Evolutionary conservation across 1,139 yeast genomes (phyloP), one percentile per base, ranked within the genome.

Genomic region (Lodderomyces metapsilosis): DNA sequence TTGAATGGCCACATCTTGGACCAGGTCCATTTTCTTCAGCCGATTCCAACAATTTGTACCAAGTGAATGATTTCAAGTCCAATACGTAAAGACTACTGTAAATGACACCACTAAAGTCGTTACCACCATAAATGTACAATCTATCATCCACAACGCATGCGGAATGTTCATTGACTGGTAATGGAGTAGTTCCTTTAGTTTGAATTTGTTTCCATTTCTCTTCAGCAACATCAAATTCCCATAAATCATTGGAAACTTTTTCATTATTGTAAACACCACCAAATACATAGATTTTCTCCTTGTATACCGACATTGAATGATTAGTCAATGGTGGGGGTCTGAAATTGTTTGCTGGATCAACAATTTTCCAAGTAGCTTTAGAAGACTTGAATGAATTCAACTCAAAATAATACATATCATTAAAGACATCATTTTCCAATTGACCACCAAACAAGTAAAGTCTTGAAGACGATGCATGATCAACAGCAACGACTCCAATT

Each of bases 381-480:
- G 95, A 84, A 45, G 86, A 80, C 55, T 94, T 80, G 64, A 91
- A 85, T n/a, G 91, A 81, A 37, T 94, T 86, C 52, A 92, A 73
- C 60, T 92, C 98, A 64, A 88, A 92, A 49, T 80, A 80, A 66
- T 85, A 84, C 57, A 92, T 67, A 59, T 92, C 98, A 59, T 85
- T 83, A 62, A 88, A 91, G 46, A 84, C 88, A 45, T 80, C 80
- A 56, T 87, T 89, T 58, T 92, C 98, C 52, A 89, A 76, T 62
- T 92, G 98, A 41, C 99, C 99, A 40, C 98, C 99, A 66, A 89
- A 92, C 9, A 92, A 74, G 61, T 83, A 92, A 40, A 94, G 73
- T 50, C 84, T 77, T 5, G 94, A 83, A 40, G 87, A 84, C 50
- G 87, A 84, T 50, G 76, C 70, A 46, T 80, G 80, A 43, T 80